Evolutionary conservation across 768 basidiomycete genomes (phyloP), one percentile per base, ranked within the genome.

Genomic region (Pholiota microspora): DNA sequence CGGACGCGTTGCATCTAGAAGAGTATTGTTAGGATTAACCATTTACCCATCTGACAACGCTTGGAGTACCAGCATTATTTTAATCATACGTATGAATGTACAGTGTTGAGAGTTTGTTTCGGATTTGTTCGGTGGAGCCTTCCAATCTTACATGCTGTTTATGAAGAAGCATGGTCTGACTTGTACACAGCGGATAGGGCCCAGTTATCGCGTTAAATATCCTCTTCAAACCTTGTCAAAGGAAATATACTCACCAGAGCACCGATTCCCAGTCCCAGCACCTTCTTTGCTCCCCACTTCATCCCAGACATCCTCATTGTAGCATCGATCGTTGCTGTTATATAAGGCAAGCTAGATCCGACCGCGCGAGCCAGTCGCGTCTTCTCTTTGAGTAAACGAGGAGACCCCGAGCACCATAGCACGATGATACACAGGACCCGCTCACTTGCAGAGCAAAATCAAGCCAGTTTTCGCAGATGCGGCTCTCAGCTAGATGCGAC

Each of bases 41-140:
- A 36, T 53, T 55, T 31, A 53, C 55, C 52, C 55, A 59, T 55
- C 34, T 53, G 56, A 46, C 42, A 15, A 34, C 46, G 32, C 44
- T 47, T 15, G 49, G 34, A 50, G 25, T 12, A 50, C 32, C 4
- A 36, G 10, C 23, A 34, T 31, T 32, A 4, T 16, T 6, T 24
- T 7, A 18, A 32, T 23, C 27, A 7, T 35, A 10, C 48, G 12
- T 15, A 8, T 0, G 5, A 10, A 48, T 31, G 45, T 12, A 31
- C 31, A 34, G 18, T 38, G 9, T 16, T 9, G 5, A 23, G 49
- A 27, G 25, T 18, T 15, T 4, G 21, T 42, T 23, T 42, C 21
- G 21, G 40, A 21, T 42, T 8, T 21, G 40, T 24, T 40, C 40
- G 21, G 40, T 42, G 40, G 21, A 23, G 4, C 18, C 40, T 42